A percentile compares a stretch with the other conserved stretches of the same genome.
Evolutionary conservation across 2,329 filamentous ascomycete species (phyloP).

Genomic region (Diatrype stigma): DNA sequence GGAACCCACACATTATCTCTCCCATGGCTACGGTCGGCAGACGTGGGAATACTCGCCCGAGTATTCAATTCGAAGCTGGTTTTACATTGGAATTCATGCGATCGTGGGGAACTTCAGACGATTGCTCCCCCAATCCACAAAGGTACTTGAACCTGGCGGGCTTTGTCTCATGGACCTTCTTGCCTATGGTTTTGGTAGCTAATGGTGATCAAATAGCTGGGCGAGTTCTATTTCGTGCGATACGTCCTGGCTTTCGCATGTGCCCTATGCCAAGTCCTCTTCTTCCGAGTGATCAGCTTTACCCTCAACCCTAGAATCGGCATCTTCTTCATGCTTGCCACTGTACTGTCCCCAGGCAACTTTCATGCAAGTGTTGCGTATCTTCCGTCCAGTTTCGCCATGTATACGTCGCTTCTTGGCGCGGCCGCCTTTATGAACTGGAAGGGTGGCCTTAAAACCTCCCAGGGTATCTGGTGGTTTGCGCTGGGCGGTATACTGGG

Average conservation of each 20-base stretch:
- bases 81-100: constrained; percentile 80
- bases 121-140: constrained; percentile 57
- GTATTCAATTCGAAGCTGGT: constrained; percentile 92
- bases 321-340: constrained; percentile 74
- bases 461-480: constrained; percentile 85
- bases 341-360: constrained; percentile 80
- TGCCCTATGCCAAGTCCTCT: constrained; percentile 73
- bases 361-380: constrained; percentile 87
- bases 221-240: constrained; percentile 86
- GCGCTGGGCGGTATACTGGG: constrained; percentile 79
- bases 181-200: background rate
- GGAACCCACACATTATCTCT: constrained; percentile 93
- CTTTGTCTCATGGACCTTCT: background rate
- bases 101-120: constrained; percentile 63
- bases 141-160: constrained; percentile 35
- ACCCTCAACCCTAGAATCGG: constrained; percentile 80
- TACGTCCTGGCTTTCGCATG: constrained; percentile 70
- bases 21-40: constrained; percentile 87
- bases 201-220: constrained; percentile 35
- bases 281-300: constrained; percentile 74
- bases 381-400: constrained; percentile 91
- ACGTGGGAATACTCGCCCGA: constrained; percentile 99
- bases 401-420: constrained; percentile 88
- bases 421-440: constrained; percentile 88
- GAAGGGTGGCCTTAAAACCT: constrained; percentile 73